These are phyloP conservation scores for Conticribra weissflogii DNA, from an alignment of 108 stramenopile species.

Conservation along the genomic window DNA sequence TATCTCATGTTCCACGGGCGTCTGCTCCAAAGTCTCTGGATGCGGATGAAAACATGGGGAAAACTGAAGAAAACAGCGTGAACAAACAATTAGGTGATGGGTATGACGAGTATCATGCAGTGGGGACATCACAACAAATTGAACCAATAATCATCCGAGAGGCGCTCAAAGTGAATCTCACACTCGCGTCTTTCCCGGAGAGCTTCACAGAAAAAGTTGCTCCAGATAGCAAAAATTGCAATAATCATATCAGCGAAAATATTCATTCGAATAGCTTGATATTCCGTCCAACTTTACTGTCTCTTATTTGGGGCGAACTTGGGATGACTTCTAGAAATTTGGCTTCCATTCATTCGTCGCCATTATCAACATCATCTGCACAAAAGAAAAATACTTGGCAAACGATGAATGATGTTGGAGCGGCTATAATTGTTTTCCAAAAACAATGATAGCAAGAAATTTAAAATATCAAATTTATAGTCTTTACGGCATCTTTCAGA, in stretches of 20 bases:
- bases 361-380: background rate
- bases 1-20: conserved; percentile 75
- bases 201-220: no score
- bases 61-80: background rate
- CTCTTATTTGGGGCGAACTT: background rate
- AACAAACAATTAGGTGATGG: background rate
- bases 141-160: conserved; percentile 8
- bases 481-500: no score
- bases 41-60: background rate
- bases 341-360: no score
- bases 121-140: background rate
- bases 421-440: conserved; percentile 8
- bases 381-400: conserved; percentile 7
- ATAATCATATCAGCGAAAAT: background rate
- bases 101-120: background rate
- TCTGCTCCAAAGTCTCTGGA: conserved; percentile 26
- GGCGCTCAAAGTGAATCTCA: background rate
- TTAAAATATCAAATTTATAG: no score
- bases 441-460: conserved; percentile 1
- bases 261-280: background rate
- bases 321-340: no score
- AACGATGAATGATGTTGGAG: conserved; percentile 5
- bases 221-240: background rate
- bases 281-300: conserved; percentile 3
- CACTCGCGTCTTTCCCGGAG: background rate